A percentile compares a stretch with the other conserved stretches of the same genome.
Evolutionary conservation across 306 rosid genomes (phyloP).

Genomic region (Elaeagnus macrophylla): DNA sequence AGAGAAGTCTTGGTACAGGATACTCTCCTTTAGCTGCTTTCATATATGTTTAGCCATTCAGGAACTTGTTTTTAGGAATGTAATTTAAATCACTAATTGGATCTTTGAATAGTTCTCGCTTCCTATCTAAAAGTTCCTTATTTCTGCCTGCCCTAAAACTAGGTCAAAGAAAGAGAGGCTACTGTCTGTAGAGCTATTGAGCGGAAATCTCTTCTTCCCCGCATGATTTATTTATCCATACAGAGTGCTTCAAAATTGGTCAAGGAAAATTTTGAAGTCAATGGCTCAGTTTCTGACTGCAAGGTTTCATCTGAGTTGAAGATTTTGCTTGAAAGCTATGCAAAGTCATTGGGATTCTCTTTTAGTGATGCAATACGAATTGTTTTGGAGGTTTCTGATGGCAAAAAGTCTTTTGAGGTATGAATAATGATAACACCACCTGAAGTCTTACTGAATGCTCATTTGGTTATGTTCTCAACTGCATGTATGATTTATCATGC

Average conservation of each 20-base stretch:
- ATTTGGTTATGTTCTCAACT: neutral
- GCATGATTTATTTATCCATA: constrained; percentile 80
- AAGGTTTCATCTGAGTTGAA: constrained; percentile 60
- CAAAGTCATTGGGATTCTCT: constrained; percentile 60
- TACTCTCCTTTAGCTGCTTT: constrained; percentile 11
- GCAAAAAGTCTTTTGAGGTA: constrained; percentile 52
- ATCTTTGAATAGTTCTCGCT: neutral
- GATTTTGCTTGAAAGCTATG: constrained; percentile 65
- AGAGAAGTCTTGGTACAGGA: constrained; percentile 55
- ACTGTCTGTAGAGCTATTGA: constrained; percentile 54
- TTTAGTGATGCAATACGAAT: constrained; percentile 53
- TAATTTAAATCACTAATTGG: too few relatives aligned
- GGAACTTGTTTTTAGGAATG: neutral
- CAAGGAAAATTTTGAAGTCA: constrained; percentile 58
- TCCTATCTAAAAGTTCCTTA: constrained; percentile 1
- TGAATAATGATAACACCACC: constrained; percentile 8
- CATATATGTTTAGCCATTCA: constrained; percentile 7
- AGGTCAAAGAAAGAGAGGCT: constrained; percentile 59
- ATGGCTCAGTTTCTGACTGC: constrained; percentile 47
- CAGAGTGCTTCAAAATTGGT: constrained; percentile 60
- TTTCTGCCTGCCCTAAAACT: constrained; percentile 28
- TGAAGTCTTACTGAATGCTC: neutral
- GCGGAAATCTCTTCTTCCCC: constrained; percentile 85
- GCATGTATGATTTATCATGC: too few relatives aligned
- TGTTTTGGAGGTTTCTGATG: constrained; percentile 41